Evolutionary conservation across 495 filamentous ascomycete species (phyloP).

Genomic region (Articulospora tetracladia): DNA sequence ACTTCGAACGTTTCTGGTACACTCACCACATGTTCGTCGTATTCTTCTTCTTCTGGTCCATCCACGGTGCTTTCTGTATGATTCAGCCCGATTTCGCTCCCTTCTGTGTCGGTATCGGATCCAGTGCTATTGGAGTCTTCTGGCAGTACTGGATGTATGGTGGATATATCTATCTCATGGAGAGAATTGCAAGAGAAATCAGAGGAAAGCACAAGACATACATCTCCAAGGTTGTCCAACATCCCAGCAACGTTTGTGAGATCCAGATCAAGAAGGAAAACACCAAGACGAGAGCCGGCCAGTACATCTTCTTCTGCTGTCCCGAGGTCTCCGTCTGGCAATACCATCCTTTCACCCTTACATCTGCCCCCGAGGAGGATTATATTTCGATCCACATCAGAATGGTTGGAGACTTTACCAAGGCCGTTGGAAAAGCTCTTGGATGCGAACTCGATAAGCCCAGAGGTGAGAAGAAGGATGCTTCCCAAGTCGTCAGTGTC

Average conservation of each 20-base stretch:
- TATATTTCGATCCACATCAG: constrained; percentile 79
- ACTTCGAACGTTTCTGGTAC: constrained; percentile 80
- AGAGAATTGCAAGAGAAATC: constrained; percentile 65
- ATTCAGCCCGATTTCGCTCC: constrained; percentile 71
- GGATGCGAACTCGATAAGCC: constrained; percentile 64
- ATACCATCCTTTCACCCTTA: constrained; percentile 76
- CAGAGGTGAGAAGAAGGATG: constrained; percentile 34
- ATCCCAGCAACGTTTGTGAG: constrained; percentile 78
- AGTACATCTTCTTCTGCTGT: constrained; percentile 82
- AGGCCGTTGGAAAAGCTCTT: constrained; percentile 55
- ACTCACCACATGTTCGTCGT: constrained; percentile 74
- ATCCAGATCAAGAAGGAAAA: constrained; percentile 83
- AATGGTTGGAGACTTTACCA: constrained; percentile 67
- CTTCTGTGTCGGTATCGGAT: constrained; percentile 58
- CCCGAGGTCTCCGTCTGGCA: constrained; percentile 77
- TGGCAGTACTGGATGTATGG: constrained; percentile 81
- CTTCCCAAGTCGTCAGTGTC: constrained; percentile 61
- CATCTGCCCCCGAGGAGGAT: constrained; percentile 76
- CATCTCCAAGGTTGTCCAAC: constrained; percentile 79
- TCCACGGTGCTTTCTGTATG: constrained; percentile 80
- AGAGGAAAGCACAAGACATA: constrained; percentile 71
- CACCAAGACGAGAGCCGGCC: constrained; percentile 71
- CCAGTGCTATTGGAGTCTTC: constrained; percentile 64
- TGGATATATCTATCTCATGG: constrained; percentile 66
- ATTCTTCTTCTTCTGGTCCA: constrained; percentile 79